Percentiles rank a stretch among this genome's conserved stretches.
Evolutionary conservation across 495 filamentous ascomycete genomes (phyloP).

Genomic region (Neurospora sp.): DNA sequence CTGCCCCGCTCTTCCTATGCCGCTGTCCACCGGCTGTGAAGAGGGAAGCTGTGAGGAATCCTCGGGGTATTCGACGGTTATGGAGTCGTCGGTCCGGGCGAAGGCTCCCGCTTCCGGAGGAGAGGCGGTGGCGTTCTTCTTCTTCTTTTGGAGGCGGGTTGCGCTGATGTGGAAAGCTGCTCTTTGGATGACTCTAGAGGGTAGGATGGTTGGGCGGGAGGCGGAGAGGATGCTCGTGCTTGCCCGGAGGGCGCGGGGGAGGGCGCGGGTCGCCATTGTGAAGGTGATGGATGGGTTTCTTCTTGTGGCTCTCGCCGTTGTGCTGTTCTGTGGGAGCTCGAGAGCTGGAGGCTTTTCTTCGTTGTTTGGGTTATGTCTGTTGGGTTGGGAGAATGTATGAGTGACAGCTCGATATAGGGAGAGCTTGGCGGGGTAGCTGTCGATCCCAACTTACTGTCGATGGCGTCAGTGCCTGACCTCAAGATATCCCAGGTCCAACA

Average conservation of each 20-base stretch:
- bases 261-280: background rate
- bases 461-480: background rate
- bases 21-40: slow-evolving; percentile 50
- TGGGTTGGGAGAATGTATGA: background rate
- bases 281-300: background rate
- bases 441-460: background rate
- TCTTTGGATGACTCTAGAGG: background rate
- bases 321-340: background rate
- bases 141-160: background rate
- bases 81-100: slow-evolving; percentile 68
- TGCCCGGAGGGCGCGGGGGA: background rate
- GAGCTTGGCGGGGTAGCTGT: background rate
- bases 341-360: background rate
- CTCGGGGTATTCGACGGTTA: slow-evolving; percentile 67
- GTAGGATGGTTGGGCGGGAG: background rate
- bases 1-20: slow-evolving; percentile 54
- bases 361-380: background rate
- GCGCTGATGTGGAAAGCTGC: background rate
- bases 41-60: slow-evolving; percentile 56
- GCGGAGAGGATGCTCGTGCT: slow-evolving; percentile 1
- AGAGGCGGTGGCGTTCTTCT: background rate
- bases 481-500: background rate
- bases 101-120: slow-evolving; percentile 33
- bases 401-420: background rate
- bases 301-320: background rate